Base-by-base conservation (phyloP, 2,329 filamentous ascomycete genomes). In the Zymoseptoria pseudotritici region DNA sequence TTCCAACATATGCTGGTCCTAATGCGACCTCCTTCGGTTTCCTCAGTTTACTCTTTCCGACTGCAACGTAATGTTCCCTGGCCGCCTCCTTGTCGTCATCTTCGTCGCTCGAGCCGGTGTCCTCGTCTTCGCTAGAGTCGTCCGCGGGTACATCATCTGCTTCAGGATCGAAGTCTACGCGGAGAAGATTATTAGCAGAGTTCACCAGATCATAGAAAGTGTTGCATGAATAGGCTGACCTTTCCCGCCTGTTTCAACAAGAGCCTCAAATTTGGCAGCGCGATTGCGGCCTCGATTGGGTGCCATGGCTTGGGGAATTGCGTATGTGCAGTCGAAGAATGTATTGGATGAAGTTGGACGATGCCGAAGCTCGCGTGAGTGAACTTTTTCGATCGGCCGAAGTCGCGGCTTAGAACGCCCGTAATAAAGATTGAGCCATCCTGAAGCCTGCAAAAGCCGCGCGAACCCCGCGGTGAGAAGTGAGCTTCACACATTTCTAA, bases 31-130 rank as follows among this genome's bases (percentile, higher is more conserved):
- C 81, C 36, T 90, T 86, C 60, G 85, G 85, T 71, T 90, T 87
- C 65, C 91, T 86, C 66, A 97, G 78, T 72, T 89, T 93, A 77
- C 88, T 94, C 79, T 92, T 94, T 20, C 86, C 88, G 31, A 96
- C 90, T 56, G 82, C 76, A 51, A 89, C 83, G 72, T 97, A 97
- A 73, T 97, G 93, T 69, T 96, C 93, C 31, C 92, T 88, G 20
- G 88, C 91, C 10, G 81, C 80, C 61, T 83, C 76, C 10, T 72
- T 78, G 66, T 81, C 74, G 50, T 67, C 74, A 59, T 76, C 76
- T 21, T 74, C 80, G 52, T 80, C 83, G 55, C 78, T 82, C 13
- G 31, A 21, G 19, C 17, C 36, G 1, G 46, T 21, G n/a, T 75
- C 79, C 51, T 83, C 83, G 58, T 82, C 82, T 58, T 80, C 82